Conservation (phyloP, 1,139 yeast species). For the Saccharomyces hybrid region DNA sequence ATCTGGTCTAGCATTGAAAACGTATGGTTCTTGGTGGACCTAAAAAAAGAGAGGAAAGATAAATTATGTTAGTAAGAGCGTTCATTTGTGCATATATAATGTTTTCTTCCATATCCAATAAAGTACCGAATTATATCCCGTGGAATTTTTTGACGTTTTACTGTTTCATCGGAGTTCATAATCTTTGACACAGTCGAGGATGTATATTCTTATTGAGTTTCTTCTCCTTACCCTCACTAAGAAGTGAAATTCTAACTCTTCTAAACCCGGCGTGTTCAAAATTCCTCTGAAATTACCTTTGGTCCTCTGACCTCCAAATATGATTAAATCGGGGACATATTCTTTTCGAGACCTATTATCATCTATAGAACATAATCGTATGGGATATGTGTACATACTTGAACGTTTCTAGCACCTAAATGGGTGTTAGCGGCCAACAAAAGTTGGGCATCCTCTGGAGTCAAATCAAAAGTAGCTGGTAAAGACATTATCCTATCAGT, state of each 20-base stretch:
- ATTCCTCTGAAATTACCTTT: background rate
- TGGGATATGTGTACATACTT: constrained; percentile 49
- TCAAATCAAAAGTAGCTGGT: constrained; percentile 82
- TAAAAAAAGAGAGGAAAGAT: constrained; percentile 26
- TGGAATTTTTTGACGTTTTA: background rate
- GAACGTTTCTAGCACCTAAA: constrained; percentile 99
- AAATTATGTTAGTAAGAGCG: constrained; percentile 35
- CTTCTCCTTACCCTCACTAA: background rate
- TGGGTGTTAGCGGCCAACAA: constrained; percentile 99
- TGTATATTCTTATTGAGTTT: background rate
- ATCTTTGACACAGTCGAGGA: background rate
- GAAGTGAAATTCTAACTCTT: background rate
- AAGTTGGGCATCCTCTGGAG: constrained; percentile 99
- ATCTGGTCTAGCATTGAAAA: constrained; percentile 98
- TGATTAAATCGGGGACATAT: background rate
- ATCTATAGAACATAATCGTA: background rate
- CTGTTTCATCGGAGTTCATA: background rate
- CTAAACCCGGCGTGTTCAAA: background rate
- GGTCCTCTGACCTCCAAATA: background rate
- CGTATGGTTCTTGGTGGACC: constrained; percentile 99
- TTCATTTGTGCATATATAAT: background rate
- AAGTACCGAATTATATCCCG: background rate
- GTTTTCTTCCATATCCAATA: background rate
- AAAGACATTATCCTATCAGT: constrained; percentile 52
- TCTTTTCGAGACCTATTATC: background rate